These are phyloP conservation scores for Xeromyces bisporus DNA, from an alignment of 495 filamentous ascomycete species.

Conservation along the genomic window DNA sequence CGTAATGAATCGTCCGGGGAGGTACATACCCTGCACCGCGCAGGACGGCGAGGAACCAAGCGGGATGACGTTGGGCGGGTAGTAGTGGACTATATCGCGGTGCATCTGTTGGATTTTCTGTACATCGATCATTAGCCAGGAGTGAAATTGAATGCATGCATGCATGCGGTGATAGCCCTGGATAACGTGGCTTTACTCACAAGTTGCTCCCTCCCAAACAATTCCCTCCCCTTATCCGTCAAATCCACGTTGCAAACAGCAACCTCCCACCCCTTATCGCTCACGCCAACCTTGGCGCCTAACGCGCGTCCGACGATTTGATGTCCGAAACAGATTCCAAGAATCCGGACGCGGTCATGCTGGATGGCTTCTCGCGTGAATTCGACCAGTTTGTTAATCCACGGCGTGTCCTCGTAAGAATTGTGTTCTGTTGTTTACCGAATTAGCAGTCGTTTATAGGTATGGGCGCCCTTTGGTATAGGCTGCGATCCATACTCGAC, in stretches of 20 bases:
- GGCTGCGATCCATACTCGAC: conserved; percentile 43
- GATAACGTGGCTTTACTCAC: conserved; percentile 25
- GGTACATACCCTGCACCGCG: conserved; percentile 66
- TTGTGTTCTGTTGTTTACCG: conserved; percentile 26
- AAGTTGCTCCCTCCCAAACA: conserved; percentile 54
- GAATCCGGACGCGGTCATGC: conserved; percentile 43
- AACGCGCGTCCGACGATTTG: conserved; percentile 73
- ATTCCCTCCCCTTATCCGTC: conserved; percentile 49
- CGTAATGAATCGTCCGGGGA: conserved; percentile 46
- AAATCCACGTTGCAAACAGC: conserved; percentile 54
- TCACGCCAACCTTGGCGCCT: conserved; percentile 48
- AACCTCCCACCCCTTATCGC: conserved; percentile 62
- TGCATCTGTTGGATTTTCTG: conserved; percentile 86
- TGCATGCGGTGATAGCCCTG: not conserved
- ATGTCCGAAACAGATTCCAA: conserved; percentile 84
- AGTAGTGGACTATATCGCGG: conserved; percentile 53
- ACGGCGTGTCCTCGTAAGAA: conserved; percentile 51
- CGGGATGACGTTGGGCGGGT: conserved; percentile 41
- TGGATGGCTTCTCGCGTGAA: conserved; percentile 43
- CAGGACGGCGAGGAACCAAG: conserved; percentile 54
- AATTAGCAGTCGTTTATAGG: no score
- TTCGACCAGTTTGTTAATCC: conserved; percentile 61
- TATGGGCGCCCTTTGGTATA: no score
- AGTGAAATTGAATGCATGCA: not conserved
- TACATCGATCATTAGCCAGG: not conserved